Conservation (phyloP, 352 stramenopile genomes). For the Phytophthora pluvialis region DNA sequence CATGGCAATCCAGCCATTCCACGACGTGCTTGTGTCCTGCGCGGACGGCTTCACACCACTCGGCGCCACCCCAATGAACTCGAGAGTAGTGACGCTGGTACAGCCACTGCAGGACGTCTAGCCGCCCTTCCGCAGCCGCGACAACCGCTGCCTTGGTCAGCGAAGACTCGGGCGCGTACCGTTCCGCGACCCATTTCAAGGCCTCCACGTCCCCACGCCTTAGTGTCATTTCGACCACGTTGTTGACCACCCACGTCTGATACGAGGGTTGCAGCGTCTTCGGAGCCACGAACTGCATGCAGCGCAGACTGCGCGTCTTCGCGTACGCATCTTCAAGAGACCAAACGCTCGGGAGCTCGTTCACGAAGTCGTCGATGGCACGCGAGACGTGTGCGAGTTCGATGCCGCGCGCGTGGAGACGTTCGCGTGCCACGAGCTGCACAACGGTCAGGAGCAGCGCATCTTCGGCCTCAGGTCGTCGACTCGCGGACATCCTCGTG, state of each 20-base stretch:
- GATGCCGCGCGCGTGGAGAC: conserved; percentile 11
- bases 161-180: conserved; percentile 9
- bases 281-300: conserved; percentile 22
- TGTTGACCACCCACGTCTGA: conserved; percentile 20
- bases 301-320: conserved; percentile 22
- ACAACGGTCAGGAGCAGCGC: conserved; percentile 15
- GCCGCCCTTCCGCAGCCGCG: conserved; percentile 2
- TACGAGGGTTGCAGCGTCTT: neutral
- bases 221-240: conserved; percentile 15
- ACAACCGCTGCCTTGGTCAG: conserved; percentile 9
- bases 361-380: conserved; percentile 19
- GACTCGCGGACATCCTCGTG: neutral
- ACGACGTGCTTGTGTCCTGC: conserved; percentile 10
- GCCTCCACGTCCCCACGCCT: conserved; percentile 13
- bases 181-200: conserved; percentile 18
- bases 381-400: conserved; percentile 21
- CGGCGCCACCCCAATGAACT: conserved; percentile 25
- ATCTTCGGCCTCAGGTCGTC: neutral
- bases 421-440: conserved; percentile 18
- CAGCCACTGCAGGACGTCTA: conserved; percentile 25
- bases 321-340: conserved; percentile 20
- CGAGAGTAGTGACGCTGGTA: conserved; percentile 6
- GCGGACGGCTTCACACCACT: conserved; percentile 24
- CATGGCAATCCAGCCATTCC: conserved; percentile 15
- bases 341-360: conserved; percentile 10